phyloP scores from a whole-genome alignment of 1,139 yeast species.

The Kurtzmaniella quercitrusa region DNA sequence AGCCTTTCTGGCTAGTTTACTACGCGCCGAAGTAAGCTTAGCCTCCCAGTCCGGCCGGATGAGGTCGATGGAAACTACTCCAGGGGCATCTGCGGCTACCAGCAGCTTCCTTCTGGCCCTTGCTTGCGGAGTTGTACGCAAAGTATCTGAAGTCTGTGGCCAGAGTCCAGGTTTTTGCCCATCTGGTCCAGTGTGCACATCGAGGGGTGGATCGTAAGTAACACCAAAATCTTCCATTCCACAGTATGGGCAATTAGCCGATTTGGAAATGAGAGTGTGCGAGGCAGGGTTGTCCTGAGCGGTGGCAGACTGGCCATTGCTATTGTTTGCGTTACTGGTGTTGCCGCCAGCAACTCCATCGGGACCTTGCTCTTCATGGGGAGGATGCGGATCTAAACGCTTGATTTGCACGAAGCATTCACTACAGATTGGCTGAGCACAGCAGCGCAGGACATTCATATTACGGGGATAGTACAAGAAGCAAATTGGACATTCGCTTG shows the following conservation, averaged over 20 bases:
- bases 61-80: slow-evolving; percentile 71
- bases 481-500: slow-evolving; percentile 91
- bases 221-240: slow-evolving; percentile 86
- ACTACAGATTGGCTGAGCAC: slow-evolving; percentile 89
- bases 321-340: slow-evolving; percentile 13
- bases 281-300: slow-evolving; percentile 27
- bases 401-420: slow-evolving; percentile 97
- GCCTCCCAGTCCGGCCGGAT: slow-evolving; percentile 93
- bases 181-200: slow-evolving; percentile 51
- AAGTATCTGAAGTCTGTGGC: slow-evolving; percentile 8
- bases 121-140: not conserved
- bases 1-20: slow-evolving; percentile 75
- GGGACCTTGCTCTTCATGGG: slow-evolving; percentile 60
- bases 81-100: slow-evolving; percentile 56
- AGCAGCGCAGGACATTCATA: slow-evolving; percentile 82
- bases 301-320: slow-evolving; percentile 4
- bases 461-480: slow-evolving; percentile 80
- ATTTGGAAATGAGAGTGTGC: slow-evolving; percentile 72
- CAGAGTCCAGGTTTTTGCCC: slow-evolving; percentile 43
- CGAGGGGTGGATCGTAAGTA: slow-evolving; percentile 63
- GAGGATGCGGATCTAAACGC: slow-evolving; percentile 91
- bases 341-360: slow-evolving; percentile 8
- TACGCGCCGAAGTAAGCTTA: slow-evolving; percentile 66
- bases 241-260: slow-evolving; percentile 92
- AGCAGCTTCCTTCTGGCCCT: slow-evolving; percentile 35